Conservation (phyloP, 129 eudicot species). For the Logfia minima region DNA sequence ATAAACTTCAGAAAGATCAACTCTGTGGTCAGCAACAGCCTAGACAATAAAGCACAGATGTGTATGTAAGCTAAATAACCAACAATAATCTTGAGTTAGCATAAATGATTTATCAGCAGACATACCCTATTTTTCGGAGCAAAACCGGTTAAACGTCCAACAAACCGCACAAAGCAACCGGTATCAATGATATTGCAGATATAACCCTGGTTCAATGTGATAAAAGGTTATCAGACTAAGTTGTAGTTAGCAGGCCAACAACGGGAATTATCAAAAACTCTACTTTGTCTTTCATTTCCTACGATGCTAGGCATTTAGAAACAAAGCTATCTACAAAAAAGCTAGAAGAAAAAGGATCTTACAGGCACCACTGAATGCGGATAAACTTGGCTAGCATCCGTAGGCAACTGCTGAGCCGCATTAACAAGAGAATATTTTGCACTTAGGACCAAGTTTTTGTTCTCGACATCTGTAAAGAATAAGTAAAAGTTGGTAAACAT, state of each 20-base stretch:
- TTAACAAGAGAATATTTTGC: constrained; percentile 80
- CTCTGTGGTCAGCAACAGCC: constrained; percentile 69
- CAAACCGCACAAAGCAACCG: constrained; percentile 89
- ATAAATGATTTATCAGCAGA: not conserved
- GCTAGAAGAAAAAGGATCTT: constrained; percentile 32
- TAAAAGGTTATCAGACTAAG: not conserved
- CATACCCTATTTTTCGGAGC: constrained; percentile 81
- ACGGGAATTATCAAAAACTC: not conserved
- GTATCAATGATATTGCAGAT: constrained; percentile 77
- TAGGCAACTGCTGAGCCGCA: constrained; percentile 63
- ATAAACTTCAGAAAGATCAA: constrained; percentile 61
- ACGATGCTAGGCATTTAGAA: not conserved
- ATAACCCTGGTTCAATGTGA: constrained; percentile 63
- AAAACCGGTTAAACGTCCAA: constrained; percentile 94
- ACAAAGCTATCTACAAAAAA: not conserved
- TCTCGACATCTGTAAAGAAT: constrained; percentile 65
- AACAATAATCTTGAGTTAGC: not conserved
- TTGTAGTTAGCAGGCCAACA: not conserved
- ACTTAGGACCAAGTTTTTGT: constrained; percentile 60
- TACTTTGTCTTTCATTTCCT: not conserved
- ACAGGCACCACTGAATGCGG: constrained; percentile 77
- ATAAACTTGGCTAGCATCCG: constrained; percentile 53
- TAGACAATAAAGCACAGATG: constrained; percentile 24
- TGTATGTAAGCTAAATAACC: constrained; percentile 4
- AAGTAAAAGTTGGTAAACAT: constrained; percentile 1